Evolutionary conservation across 2,329 filamentous ascomycete species (phyloP).

Genomic region (Pseudogymnoascus sp.): DNA sequence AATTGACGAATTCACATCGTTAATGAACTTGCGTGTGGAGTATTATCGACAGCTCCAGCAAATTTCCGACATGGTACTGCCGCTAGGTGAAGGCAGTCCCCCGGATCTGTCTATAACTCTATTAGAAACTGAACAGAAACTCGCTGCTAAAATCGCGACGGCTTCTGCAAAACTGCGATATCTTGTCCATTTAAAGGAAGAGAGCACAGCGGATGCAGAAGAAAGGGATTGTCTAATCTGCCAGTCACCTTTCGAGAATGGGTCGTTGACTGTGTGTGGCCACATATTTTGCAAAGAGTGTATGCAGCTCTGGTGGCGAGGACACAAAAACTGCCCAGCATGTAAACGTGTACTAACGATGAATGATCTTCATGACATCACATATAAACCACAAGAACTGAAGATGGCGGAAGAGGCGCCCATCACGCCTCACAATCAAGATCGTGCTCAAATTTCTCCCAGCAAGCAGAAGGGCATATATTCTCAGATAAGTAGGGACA

Average conservation of each 20-base stretch:
- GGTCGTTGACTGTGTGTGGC: constrained; percentile 77
- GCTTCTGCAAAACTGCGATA: constrained; percentile 72
- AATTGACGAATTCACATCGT: constrained; percentile 63
- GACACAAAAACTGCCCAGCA: constrained; percentile 70
- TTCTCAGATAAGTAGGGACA: constrained; percentile 62
- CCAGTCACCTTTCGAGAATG: constrained; percentile 65
- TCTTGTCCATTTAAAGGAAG: constrained; percentile 41
- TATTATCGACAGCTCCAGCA: constrained; percentile 87
- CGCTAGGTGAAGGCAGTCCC: constrained; percentile 44
- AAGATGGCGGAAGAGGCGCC: constrained; percentile 52
- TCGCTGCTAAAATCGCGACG: constrained; percentile 52
- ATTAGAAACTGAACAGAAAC: constrained; percentile 40
- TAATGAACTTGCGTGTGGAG: constrained; percentile 79
- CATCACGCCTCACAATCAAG: constrained; percentile 17
- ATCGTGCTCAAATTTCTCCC: constrained; percentile 4
- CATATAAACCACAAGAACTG: constrained; percentile 68
- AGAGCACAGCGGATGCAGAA: constrained; percentile 52
- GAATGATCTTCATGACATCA: constrained; percentile 76
- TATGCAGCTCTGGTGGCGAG: constrained; percentile 68
- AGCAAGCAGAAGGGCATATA: constrained; percentile 54
- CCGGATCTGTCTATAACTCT: constrained; percentile 36
- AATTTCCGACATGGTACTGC: constrained; percentile 77
- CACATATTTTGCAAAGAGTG: constrained; percentile 91
- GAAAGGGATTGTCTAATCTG: constrained; percentile 80
- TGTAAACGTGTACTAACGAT: constrained; percentile 65